A percentile compares a stretch with the other conserved stretches of the same genome.
Evolutionary conservation across 2,329 filamentous ascomycete genomes (phyloP).

Genomic region (Aspergillus neotritici): DNA sequence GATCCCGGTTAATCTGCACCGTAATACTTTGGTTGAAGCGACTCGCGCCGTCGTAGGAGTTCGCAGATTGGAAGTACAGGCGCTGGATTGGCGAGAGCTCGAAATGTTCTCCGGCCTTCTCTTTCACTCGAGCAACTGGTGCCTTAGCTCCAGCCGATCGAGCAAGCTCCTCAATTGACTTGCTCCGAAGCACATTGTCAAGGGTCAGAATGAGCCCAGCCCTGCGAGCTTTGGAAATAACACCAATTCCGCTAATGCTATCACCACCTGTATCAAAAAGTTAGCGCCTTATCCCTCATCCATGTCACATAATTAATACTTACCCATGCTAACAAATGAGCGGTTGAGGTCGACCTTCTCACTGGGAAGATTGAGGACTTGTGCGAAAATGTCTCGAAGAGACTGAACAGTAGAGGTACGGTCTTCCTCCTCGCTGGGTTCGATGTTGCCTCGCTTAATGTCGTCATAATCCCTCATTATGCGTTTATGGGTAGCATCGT

Average conservation of each 20-base stretch:
- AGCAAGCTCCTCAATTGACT: constrained; percentile 29
- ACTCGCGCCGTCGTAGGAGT: constrained; percentile 16
- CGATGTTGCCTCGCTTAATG: constrained; percentile 20
- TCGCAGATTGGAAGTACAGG: constrained; percentile 26
- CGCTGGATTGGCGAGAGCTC: constrained; percentile 31
- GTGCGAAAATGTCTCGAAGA: constrained; percentile 29
- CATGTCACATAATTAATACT: constrained; percentile 8
- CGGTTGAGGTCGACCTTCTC: constrained; percentile 30
- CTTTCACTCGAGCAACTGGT: constrained; percentile 15
- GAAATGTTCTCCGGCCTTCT: constrained; percentile 25
- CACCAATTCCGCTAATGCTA: constrained; percentile 37
- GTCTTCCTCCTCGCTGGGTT: constrained; percentile 12
- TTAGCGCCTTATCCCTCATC: constrained; percentile 5
- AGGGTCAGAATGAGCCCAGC: constrained; percentile 30
- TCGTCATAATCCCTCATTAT: constrained; percentile 35
- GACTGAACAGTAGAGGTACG: constrained; percentile 14
- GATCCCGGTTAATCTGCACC: constrained; percentile 23
- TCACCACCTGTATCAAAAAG: constrained; percentile 27
- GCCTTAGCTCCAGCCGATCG: constrained; percentile 17
- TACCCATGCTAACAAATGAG: constrained; percentile 35
- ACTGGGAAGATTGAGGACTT: constrained; percentile 32
- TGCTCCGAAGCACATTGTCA: constrained; percentile 31
- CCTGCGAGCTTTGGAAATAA: constrained; percentile 34
- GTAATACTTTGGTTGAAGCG: constrained; percentile 35
- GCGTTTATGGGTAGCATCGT: constrained; percentile 35